A percentile compares a stretch with the other conserved stretches of the same genome.
Conservation (phyloP, 2,329 filamentous ascomycete genomes). For the Ophiocordyceps robertsii region DNA sequence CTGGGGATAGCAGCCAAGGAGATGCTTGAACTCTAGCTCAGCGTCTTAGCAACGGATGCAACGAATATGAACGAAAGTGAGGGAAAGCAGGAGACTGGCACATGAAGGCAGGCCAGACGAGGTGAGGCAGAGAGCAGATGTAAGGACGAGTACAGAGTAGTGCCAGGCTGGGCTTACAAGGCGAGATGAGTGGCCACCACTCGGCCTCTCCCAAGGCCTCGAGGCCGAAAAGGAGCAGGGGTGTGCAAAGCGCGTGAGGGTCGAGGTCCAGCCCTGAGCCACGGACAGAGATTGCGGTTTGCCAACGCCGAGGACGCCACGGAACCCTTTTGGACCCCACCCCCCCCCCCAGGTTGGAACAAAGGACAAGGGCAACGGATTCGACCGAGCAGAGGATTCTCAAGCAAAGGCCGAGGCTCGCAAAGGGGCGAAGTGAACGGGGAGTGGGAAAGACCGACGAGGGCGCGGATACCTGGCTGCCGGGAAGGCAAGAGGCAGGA, state of each 20-base stretch:
- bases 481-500: background rate
- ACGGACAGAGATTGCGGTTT: background rate
- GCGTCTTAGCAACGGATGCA: background rate
- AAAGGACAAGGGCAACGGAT: background rate
- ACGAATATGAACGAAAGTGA: background rate
- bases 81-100: background rate
- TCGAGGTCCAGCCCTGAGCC: background rate
- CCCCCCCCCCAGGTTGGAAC: background rate
- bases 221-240: background rate
- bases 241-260: background rate
- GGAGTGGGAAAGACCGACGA: too few species aligned
- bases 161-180: constrained; percentile 1
- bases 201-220: constrained; percentile 4
- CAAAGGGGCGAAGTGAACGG: background rate
- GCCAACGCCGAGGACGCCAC: background rate
- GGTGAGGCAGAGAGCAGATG: background rate
- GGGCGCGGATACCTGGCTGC: background rate
- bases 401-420: background rate
- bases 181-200: constrained; percentile 3
- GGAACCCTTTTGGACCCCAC: background rate
- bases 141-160: background rate
- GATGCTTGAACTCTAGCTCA: background rate
- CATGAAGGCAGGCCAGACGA: background rate
- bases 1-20: background rate
- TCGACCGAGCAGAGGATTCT: background rate